Percentiles rank a stretch among this genome's conserved stretches.
Conservation (phyloP, 192 early-diverging fungal genomes). For the Rhizophagus sp. region DNA sequence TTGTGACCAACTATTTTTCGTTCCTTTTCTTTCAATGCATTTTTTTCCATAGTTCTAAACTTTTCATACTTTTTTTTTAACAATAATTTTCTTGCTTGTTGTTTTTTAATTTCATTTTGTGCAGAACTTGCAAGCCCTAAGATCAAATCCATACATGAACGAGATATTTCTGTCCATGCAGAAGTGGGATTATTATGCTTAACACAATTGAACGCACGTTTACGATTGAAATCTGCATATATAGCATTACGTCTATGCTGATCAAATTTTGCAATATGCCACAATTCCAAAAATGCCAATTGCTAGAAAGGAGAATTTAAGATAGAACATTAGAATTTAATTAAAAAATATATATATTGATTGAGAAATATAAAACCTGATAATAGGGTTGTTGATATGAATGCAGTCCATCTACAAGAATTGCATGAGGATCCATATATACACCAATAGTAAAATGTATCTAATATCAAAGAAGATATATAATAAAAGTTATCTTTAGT, state of each 20-base stretch:
- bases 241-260: neutral
- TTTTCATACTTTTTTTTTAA: conserved; percentile 4
- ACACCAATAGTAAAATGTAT: conserved; percentile 10
- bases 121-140: conserved; percentile 9
- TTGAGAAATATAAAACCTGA: neutral
- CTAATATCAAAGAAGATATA: neutral
- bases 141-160: conserved; percentile 18
- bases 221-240: conserved; percentile 18
- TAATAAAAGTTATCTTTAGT: too few species aligned
- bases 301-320: neutral
- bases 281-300: conserved; percentile 23
- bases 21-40: conserved; percentile 6
- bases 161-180: conserved; percentile 12
- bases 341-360: too few species aligned
- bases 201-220: neutral
- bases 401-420: conserved; percentile 19
- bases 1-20: neutral
- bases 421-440: conserved; percentile 24
- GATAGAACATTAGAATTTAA: neutral
- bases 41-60: neutral
- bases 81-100: neutral
- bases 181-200: conserved; percentile 10
- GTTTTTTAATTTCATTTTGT: conserved; percentile 4
- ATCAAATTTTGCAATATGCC: conserved; percentile 22
- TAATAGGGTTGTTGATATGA: conserved; percentile 13